A percentile compares a stretch with the other conserved stretches of the same genome.
Evolutionary conservation across 805 yeast species (phyloP).

Genomic region (Ogataea zsoltii): DNA sequence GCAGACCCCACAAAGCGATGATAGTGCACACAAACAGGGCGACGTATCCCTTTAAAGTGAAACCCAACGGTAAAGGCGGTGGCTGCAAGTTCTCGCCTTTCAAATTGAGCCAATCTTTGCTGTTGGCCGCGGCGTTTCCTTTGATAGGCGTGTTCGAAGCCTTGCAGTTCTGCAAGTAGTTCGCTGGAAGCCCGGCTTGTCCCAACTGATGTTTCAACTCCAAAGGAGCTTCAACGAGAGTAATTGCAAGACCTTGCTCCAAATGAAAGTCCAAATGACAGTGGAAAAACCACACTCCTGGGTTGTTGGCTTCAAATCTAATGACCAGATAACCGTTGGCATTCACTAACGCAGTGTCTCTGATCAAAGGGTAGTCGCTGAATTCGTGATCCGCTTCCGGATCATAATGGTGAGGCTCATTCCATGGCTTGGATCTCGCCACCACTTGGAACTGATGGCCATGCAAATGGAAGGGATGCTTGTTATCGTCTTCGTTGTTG

Average conservation of each 20-base stretch:
- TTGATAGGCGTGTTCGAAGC: slow-evolving; percentile 43
- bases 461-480: slow-evolving; percentile 95
- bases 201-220: slow-evolving; percentile 43
- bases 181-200: slow-evolving; percentile 39
- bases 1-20: slow-evolving; percentile 61
- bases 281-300: slow-evolving; percentile 94
- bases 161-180: slow-evolving; percentile 52
- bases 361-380: slow-evolving; percentile 59
- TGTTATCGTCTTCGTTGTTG: slow-evolving; percentile 83
- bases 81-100: slow-evolving; percentile 62
- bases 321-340: slow-evolving; percentile 68
- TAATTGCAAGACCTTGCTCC: slow-evolving; percentile 76
- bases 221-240: slow-evolving; percentile 69
- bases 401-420: slow-evolving; percentile 55
- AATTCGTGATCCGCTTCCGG: slow-evolving; percentile 44
- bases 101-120: slow-evolving; percentile 54
- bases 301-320: slow-evolving; percentile 80
- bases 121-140: slow-evolving; percentile 78
- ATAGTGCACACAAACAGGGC: slow-evolving; percentile 57
- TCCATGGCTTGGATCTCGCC: slow-evolving; percentile 61
- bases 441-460: slow-evolving; percentile 86
- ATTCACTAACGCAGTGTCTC: slow-evolving; percentile 73
- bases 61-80: slow-evolving; percentile 65
- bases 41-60: slow-evolving; percentile 67
- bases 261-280: slow-evolving; percentile 89